Base-by-base conservation (phyloP, 805 yeast genomes). In the Wickerhamomyces bisporus region DNA sequence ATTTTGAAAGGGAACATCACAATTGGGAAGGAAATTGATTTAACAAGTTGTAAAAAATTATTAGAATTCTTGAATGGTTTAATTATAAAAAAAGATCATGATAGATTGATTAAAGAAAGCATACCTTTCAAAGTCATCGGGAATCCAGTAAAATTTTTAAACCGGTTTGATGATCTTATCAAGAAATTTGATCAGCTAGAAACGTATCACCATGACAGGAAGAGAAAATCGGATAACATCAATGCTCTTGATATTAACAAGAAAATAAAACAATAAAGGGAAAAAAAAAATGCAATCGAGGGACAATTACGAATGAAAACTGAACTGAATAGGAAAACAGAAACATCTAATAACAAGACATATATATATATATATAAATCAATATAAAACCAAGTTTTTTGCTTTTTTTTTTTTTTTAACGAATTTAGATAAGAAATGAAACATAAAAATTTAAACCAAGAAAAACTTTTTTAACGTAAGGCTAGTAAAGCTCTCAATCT, bases 401-500 rank as follows among this genome's bases (percentile, higher is more conserved):
- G 24, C 24, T 21, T 21, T 21, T 21, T 21, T 21, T 21, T 21
- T 21, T 10, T 21, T 21, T 14, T 6, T 14, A 5, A 27, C 6
- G 15, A 29, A 30, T 5, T 16, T 9, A 19, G 19, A n/a, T 8
- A 12, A 18, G 10, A 30, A 30, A 7, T 19, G 25, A 30, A 28
- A 28, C 13, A 28, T n/a, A 27, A 13, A 34, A 24, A 21, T 2
- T 11, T 12, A 24, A 29, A 9, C n/a, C 6, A 11, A 26, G 25
- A 23, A 23, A 5, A 29, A 6, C n/a, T n/a, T 17, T 16, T 8
- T 33, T 13, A 45, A 32, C 43, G 42, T 30, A 46, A 47, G 35
- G 54, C 64, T 44, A 79, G 62, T 48, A 79, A 54, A 35, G 65
- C 63, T 60, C 66, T 74, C 52, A 85, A 70, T 60, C 84, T 69